Evolutionary conservation across 257 asterid genomes (phyloP).

Genomic region (Lithospermum erythrorhizon): DNA sequence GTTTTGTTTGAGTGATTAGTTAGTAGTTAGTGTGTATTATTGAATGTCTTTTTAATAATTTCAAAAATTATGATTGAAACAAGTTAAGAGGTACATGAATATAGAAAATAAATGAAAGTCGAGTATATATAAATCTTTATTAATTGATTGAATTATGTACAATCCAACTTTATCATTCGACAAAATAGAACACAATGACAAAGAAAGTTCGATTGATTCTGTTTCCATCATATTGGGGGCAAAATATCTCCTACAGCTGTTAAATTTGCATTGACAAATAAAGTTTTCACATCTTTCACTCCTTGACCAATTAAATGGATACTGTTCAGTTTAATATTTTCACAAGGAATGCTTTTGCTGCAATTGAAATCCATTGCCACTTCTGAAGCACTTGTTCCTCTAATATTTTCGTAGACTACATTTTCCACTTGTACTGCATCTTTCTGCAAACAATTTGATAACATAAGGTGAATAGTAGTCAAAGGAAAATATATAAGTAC

Average conservation of each 20-base stretch:
- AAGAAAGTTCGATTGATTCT: no score
- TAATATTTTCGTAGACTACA: conserved; percentile 55
- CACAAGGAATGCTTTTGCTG: conserved; percentile 58
- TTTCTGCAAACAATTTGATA: conserved; percentile 27
- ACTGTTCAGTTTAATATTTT: conserved; percentile 41
- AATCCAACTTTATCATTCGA: no score
- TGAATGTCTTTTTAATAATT: no score
- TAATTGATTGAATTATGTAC: no score
- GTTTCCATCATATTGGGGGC: not conserved
- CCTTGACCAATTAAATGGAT: conserved; percentile 24
- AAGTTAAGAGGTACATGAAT: no score
- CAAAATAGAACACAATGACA: no score
- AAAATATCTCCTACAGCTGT: conserved; percentile 6
- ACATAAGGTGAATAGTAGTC: not conserved
- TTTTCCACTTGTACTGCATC: conserved; percentile 64
- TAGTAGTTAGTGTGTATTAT: no score
- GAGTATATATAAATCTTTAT: no score
- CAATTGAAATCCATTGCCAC: conserved; percentile 57
- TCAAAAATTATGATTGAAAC: no score
- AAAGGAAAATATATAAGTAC: no score
- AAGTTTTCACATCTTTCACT: conserved; percentile 9
- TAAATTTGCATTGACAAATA: conserved; percentile 14
- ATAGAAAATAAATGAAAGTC: no score
- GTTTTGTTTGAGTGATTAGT: no score
- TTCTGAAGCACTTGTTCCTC: conserved; percentile 58